phyloP scores from a whole-genome alignment of 2,329 filamentous ascomycete genomes.

The Colletotrichum sp. region DNA sequence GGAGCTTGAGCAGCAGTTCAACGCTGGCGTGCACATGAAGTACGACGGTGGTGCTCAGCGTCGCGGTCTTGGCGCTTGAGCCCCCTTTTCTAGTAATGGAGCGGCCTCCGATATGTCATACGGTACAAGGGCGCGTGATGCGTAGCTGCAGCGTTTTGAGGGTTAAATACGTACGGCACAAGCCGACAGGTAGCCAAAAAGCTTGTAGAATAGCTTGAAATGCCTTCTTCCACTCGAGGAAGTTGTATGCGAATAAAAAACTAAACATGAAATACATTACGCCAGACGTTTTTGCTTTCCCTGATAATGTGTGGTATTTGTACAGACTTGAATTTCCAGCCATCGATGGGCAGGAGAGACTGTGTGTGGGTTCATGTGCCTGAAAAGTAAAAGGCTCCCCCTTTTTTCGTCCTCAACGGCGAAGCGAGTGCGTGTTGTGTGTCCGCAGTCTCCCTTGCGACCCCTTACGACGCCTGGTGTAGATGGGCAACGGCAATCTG shows the following conservation, averaged over 20 bases:
- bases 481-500: not conserved
- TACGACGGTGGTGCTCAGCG: conserved; percentile 52
- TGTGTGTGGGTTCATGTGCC: not conserved
- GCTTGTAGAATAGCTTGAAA: conserved; percentile 6
- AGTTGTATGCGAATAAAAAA: not conserved
- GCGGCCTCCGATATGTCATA: conserved; percentile 1
- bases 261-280: not conserved
- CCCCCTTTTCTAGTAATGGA: not conserved
- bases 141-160: conserved; percentile 1
- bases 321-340: not conserved
- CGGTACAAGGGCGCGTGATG: not conserved
- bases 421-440: not conserved
- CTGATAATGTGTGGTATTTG: not conserved
- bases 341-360: not conserved
- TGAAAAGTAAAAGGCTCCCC: not conserved
- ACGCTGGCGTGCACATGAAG: conserved; percentile 61
- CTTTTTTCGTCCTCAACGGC: not conserved
- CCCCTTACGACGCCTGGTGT: not conserved
- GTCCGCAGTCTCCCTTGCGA: not conserved
- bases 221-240: not conserved
- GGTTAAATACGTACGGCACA: not conserved
- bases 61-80: conserved; percentile 56
- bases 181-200: not conserved
- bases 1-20: conserved; percentile 62
- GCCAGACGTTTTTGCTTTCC: conserved; percentile 9